Evolutionary conservation across 164 flowering plant species (phyloP).

Genomic region (Kingdonia uniflora): DNA sequence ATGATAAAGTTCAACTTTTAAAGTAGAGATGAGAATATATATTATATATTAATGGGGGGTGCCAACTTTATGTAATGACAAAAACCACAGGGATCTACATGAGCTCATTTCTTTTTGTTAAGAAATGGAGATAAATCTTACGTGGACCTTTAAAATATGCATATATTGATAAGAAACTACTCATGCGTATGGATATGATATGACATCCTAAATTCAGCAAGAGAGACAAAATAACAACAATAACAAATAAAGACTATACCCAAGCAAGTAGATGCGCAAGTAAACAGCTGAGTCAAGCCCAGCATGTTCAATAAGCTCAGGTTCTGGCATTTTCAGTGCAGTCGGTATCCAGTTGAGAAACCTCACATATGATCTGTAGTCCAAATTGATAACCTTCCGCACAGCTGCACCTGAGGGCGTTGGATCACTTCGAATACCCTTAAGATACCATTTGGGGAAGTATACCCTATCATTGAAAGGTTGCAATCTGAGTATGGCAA

Average conservation of each 20-base stretch:
- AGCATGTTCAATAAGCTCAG: slow-evolving; percentile 75
- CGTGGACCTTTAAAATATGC: too few species aligned
- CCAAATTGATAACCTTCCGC: slow-evolving; percentile 61
- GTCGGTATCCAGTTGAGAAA: slow-evolving; percentile 77
- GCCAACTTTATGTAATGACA: too few species aligned
- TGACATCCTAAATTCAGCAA: too few species aligned
- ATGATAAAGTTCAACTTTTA: too few species aligned
- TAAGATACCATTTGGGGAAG: slow-evolving; percentile 83
- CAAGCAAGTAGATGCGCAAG: slow-evolving; percentile 61
- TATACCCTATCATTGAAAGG: slow-evolving; percentile 79
- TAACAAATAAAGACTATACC: slow-evolving; percentile 30
- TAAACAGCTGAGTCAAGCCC: slow-evolving; percentile 82
- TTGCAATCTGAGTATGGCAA: slow-evolving; percentile 65
- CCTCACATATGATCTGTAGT: slow-evolving; percentile 46
- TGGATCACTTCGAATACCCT: slow-evolving; percentile 57
- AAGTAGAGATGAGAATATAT: too few species aligned
- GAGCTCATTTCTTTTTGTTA: too few species aligned
- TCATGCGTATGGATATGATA: too few species aligned
- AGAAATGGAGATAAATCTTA: too few species aligned
- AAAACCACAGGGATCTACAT: too few species aligned
- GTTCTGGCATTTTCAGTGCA: slow-evolving; percentile 77
- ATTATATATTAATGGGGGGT: too few species aligned
- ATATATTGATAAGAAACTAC: too few species aligned
- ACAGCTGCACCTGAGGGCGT: slow-evolving; percentile 36
- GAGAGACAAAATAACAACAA: too few species aligned